phyloP scores from a whole-genome alignment of 495 filamentous ascomycete species.

The Astrothelium subdiscretum region DNA sequence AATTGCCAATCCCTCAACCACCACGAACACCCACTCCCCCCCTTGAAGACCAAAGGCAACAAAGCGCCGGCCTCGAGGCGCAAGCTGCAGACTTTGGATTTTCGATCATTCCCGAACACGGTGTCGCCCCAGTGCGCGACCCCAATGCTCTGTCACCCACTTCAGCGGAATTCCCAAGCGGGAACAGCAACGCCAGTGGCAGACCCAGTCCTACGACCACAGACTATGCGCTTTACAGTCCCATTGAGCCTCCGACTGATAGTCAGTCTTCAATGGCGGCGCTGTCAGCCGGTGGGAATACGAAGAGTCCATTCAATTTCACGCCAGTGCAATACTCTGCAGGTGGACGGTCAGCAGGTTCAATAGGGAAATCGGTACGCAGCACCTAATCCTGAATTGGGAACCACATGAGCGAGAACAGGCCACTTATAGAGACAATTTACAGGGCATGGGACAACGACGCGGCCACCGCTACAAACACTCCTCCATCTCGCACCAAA shows the following conservation, averaged over 20 bases:
- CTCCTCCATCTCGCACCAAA: slow-evolving; percentile 89
- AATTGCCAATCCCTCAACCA: slow-evolving; percentile 50
- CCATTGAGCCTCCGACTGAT: slow-evolving; percentile 23
- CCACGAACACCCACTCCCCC: slow-evolving; percentile 62
- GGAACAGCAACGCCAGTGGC: neutral
- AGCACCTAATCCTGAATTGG: neutral
- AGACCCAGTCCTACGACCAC: neutral
- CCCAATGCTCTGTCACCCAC: slow-evolving; percentile 54
- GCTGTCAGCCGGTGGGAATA: slow-evolving; percentile 31
- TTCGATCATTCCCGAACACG: neutral
- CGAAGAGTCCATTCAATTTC: slow-evolving; percentile 78
- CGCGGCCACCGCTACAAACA: slow-evolving; percentile 97
- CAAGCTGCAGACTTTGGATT: neutral
- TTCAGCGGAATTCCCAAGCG: slow-evolving; percentile 37
- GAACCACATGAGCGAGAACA: slow-evolving; percentile 5
- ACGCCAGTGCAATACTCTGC: slow-evolving; percentile 52
- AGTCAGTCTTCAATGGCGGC: slow-evolving; percentile 6
- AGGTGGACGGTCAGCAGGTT: slow-evolving; percentile 37
- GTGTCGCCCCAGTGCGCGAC: slow-evolving; percentile 27
- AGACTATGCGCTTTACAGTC: slow-evolving; percentile 28
- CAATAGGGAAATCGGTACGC: slow-evolving; percentile 68
- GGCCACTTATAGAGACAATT: slow-evolving; percentile 30
- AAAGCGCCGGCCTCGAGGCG: neutral
- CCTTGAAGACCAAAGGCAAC: slow-evolving; percentile 37
- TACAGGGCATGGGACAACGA: slow-evolving; percentile 56